Evolutionary conservation across 1,139 yeast genomes (phyloP).

Genomic region (Pichia sp.): DNA sequence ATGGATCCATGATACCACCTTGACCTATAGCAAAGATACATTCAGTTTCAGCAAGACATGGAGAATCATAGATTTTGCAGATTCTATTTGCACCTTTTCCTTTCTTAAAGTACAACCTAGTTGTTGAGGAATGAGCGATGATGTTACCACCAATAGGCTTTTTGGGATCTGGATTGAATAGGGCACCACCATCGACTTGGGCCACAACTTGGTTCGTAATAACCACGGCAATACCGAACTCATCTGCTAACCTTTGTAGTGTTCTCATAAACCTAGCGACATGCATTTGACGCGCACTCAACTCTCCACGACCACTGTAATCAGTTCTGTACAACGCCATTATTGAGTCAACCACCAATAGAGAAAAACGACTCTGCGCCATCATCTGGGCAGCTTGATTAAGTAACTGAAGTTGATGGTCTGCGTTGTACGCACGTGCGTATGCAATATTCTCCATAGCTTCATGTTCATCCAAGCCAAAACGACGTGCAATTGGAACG

Average conservation of each 20-base stretch:
- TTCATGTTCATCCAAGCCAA: constrained; percentile 90
- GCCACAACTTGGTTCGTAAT: constrained; percentile 98
- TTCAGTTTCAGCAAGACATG: constrained; percentile 92
- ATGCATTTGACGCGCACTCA: constrained; percentile 91
- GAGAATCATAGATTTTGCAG: constrained; percentile 92
- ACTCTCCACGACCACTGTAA: constrained; percentile 92
- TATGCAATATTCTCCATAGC: constrained; percentile 95
- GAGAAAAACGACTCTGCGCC: constrained; percentile 81
- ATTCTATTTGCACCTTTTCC: constrained; percentile 90
- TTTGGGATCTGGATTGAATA: constrained; percentile 96
- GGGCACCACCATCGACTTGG: constrained; percentile 87
- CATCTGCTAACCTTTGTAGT: constrained; percentile 90
- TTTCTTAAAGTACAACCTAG: constrained; percentile 82
- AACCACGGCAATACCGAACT: constrained; percentile 97
- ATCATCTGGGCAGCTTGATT: constrained; percentile 94
- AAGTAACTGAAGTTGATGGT: constrained; percentile 83
- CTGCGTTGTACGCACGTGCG: constrained; percentile 96
- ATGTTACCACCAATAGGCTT: constrained; percentile 99
- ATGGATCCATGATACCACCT: constrained; percentile 96
- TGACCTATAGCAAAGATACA: constrained; percentile 94
- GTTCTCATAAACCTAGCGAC: constrained; percentile 91
- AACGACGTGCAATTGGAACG: constrained; percentile 85
- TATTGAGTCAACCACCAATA: constrained; percentile 88
- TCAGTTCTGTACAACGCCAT: constrained; percentile 97
- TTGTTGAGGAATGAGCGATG: constrained; percentile 94